Base-by-base conservation (phyloP, 2,329 filamentous ascomycete genomes). In the Aspergillus aculeatinus region DNA sequence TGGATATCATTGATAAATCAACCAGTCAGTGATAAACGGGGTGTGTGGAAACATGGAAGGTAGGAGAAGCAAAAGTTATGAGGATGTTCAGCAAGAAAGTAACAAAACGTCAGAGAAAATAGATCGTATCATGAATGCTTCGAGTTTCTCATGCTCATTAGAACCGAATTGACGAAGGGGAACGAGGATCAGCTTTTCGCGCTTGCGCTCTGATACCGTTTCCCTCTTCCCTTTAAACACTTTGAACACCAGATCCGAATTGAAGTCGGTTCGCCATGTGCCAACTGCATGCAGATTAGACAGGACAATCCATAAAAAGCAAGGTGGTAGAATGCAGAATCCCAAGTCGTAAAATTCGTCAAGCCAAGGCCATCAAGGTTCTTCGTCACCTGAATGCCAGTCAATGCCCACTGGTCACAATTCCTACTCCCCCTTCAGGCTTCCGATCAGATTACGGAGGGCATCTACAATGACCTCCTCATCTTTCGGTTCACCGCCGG, bases 401-500 rank as follows among this genome's bases (percentile, higher is more conserved):
- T 33, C 7, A 25, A 10, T 44, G 29, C 47, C 48, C 16, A 14
- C 47, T 19, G 29, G 5, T 16, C 9, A 19, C 39, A 16, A 5
- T 16, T 19, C 39, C 48, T 67, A 72, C 60, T 74, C 67, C 14
- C 73, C 74, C 57, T 75, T 77, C 59, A 79, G 60, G 35, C 75
- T 75, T 50, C 72, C 74, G 27, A 79, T 76, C 64, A 79, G 63
- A 55, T 74, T 75, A 49, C 70, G 67, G 27, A 79, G 70, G 9
- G 74, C 75, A 63, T 77, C 74, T 51, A 78, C 69, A 61, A 79
- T 75, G 52, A 79, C 77, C 9, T 73, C 72, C 66, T 79, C 77
- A 61, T 79, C 77, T 58, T 77, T 77, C 19, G 77, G 76, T 60
- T 79, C 77, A 14, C 77, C 77, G 42, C 76, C 76, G 21, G 76